phyloP scores from a whole-genome alignment of 345 rosid genomes.

The Eucalyptus tenuipes region DNA sequence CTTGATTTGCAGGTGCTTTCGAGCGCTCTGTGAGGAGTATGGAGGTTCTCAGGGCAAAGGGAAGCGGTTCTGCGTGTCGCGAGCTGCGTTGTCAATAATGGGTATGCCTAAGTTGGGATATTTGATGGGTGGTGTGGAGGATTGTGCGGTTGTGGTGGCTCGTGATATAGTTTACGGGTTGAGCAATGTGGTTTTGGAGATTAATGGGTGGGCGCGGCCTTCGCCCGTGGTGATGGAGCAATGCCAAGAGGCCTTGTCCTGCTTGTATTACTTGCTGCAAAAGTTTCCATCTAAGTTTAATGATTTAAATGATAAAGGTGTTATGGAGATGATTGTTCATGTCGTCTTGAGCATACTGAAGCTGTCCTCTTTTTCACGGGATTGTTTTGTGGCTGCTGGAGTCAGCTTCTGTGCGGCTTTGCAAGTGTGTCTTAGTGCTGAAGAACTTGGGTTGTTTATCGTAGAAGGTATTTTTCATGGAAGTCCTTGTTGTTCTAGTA shows the following conservation, averaged over 20 bases:
- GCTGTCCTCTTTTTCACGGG: constrained; percentile 61
- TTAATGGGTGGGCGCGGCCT: constrained; percentile 54
- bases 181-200: constrained; percentile 47
- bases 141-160: constrained; percentile 63
- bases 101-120: constrained; percentile 85
- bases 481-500: constrained; percentile 5
- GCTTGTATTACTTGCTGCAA: constrained; percentile 87
- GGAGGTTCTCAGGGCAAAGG: constrained; percentile 18
- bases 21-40: constrained; percentile 52
- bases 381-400: constrained; percentile 91
- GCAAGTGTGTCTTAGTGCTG: constrained; percentile 57
- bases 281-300: constrained; percentile 55
- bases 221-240: constrained; percentile 94
- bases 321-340: constrained; percentile 44
- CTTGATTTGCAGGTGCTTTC: constrained; percentile 40
- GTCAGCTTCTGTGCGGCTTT: constrained; percentile 78
- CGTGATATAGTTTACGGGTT: constrained; percentile 62
- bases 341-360: constrained; percentile 54
- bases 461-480: constrained; percentile 49
- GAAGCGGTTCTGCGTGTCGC: constrained; percentile 67
- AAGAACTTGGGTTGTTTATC: constrained; percentile 65
- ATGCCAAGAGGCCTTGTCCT: constrained; percentile 86
- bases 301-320: constrained; percentile 16
- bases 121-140: constrained; percentile 61
- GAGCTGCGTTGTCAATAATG: constrained; percentile 72